These are phyloP conservation scores for Backusella sp. DNA, from an alignment of 192 early-diverging fungal genomes.

Conservation along the genomic window DNA sequence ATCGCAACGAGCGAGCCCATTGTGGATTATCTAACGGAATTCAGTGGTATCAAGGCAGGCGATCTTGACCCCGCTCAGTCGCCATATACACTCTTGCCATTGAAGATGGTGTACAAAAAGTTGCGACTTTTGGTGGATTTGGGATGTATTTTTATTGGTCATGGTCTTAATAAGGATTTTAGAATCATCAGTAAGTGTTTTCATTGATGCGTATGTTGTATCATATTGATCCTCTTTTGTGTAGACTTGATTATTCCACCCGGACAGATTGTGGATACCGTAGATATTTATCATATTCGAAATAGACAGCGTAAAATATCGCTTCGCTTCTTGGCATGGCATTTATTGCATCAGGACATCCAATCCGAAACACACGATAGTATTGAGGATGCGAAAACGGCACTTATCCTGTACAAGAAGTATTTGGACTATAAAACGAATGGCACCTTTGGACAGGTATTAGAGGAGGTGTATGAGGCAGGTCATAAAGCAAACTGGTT, in stretches of 20 bases:
- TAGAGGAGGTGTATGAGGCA: conserved; percentile 85
- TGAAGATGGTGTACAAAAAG: conserved; percentile 94
- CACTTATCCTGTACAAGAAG: conserved; percentile 81
- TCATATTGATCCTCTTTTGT: background rate
- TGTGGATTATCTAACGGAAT: conserved; percentile 91
- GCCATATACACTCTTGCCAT: conserved; percentile 76
- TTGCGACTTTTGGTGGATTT: conserved; percentile 87
- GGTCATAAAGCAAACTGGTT: conserved; percentile 59
- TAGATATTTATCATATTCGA: conserved; percentile 86
- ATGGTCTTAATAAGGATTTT: conserved; percentile 94
- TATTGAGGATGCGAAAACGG: conserved; percentile 89
- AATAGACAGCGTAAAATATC: conserved; percentile 85
- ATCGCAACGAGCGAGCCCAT: conserved; percentile 82
- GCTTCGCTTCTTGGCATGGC: conserved; percentile 90
- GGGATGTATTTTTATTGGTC: conserved; percentile 91
- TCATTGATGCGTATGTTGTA: background rate
- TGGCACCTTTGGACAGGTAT: conserved; percentile 66
- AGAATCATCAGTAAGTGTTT: conserved; percentile 82
- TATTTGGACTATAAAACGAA: conserved; percentile 65
- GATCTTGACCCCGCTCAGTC: conserved; percentile 78
- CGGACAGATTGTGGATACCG: conserved; percentile 88
- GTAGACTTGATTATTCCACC: conserved; percentile 84
- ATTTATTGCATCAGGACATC: conserved; percentile 77
- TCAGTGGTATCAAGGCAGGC: conserved; percentile 88
- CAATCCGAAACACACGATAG: conserved; percentile 90